Conservation (phyloP, 306 rosid species). For the Sophora flavescens region DNA sequence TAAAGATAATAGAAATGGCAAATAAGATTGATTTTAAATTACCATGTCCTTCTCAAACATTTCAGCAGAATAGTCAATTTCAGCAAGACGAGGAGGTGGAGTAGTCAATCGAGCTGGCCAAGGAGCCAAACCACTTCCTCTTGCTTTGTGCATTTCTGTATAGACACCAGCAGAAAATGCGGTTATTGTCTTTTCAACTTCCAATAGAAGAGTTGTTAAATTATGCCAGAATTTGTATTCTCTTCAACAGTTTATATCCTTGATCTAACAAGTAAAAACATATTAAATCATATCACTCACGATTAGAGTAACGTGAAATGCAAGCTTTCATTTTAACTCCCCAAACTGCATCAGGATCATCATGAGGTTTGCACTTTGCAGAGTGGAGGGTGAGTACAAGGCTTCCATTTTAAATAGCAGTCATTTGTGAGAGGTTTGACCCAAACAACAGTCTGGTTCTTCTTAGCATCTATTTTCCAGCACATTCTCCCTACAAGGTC, state of each 20-base stretch:
- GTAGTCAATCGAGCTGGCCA: constrained; percentile 79
- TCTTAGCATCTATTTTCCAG: constrained; percentile 80
- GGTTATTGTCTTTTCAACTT: constrained; percentile 10
- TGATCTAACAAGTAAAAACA: not conserved
- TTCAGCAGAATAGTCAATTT: constrained; percentile 67
- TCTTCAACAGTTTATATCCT: not conserved
- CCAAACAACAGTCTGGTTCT: constrained; percentile 84
- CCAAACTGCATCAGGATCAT: constrained; percentile 78
- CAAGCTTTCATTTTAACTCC: constrained; percentile 81
- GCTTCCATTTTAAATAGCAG: constrained; percentile 69
- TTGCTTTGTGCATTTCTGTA: constrained; percentile 68
- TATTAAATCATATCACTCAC: constrained; percentile 51
- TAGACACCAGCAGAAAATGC: constrained; percentile 43
- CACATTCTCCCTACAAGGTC: constrained; percentile 73
- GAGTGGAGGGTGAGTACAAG: constrained; percentile 70
- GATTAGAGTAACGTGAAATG: constrained; percentile 70
- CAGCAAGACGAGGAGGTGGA: constrained; percentile 85
- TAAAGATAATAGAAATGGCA: not conserved
- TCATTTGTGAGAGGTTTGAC: constrained; percentile 81
- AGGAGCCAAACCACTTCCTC: constrained; percentile 81
- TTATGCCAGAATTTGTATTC: not conserved
- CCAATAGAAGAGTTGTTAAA: not conserved
- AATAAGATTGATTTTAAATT: constrained; percentile 38
- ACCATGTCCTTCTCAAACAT: constrained; percentile 78
- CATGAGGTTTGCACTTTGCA: constrained; percentile 70